phyloP scores from a whole-genome alignment of 2,329 filamentous ascomycete species.

The Talaromyces sp. region DNA sequence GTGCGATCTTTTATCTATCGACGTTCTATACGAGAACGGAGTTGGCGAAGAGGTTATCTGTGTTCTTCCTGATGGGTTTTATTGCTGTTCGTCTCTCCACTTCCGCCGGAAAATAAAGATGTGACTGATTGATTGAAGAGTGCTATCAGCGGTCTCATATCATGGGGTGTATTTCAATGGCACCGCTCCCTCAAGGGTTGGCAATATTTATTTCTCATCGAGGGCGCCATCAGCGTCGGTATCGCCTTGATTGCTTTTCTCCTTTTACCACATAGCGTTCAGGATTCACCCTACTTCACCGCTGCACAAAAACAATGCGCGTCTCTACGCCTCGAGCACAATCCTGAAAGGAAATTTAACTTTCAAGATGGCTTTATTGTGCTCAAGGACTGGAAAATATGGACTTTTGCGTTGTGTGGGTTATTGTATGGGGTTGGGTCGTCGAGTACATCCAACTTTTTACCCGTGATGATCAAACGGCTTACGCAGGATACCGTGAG shows the following conservation, averaged over 20 bases:
- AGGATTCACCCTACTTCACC: background rate
- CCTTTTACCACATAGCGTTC: background rate
- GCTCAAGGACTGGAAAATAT: constrained; percentile 7
- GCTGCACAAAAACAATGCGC: background rate
- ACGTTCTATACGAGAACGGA: constrained; percentile 8
- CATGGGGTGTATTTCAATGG: constrained; percentile 14
- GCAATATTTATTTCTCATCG: constrained; percentile 17
- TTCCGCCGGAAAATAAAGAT: background rate
- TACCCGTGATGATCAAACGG: constrained; percentile 16
- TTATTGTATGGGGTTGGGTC: constrained; percentile 12
- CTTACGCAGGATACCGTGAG: constrained; percentile 7
- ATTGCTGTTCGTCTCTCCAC: background rate
- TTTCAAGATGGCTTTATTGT: background rate
- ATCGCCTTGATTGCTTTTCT: constrained; percentile 5
- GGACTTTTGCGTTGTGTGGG: constrained; percentile 6
- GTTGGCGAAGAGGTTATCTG: constrained; percentile 5
- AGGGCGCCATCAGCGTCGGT: constrained; percentile 13
- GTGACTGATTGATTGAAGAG: background rate
- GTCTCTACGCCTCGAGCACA: background rate
- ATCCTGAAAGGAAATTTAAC: background rate
- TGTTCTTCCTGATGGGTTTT: constrained; percentile 10
- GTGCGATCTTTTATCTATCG: constrained; percentile 3
- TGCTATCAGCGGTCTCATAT: constrained; percentile 12
- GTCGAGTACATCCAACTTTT: constrained; percentile 16
- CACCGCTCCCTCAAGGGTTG: constrained; percentile 3